Percentiles rank a stretch among this genome's conserved stretches.
phyloP scores from a whole-genome alignment of 2,329 filamentous ascomycete species.

The Uncinocarpus reesii region DNA sequence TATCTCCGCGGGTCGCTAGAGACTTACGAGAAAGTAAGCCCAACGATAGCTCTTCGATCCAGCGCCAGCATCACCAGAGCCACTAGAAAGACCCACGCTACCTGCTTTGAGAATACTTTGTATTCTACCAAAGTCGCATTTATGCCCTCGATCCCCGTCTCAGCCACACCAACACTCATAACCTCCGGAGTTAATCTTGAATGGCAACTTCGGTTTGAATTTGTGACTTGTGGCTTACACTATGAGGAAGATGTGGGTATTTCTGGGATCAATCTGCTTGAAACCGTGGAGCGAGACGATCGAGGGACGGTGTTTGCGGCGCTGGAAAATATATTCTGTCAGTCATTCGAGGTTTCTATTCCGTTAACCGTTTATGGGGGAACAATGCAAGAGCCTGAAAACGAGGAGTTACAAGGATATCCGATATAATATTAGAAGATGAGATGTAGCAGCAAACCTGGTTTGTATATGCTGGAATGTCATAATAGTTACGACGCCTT shows the following conservation, averaged over 20 bases:
- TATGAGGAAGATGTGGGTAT: conserved; percentile 30
- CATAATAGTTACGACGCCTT: too few species aligned
- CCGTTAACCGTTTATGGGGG: conserved; percentile 68
- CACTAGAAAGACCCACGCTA: conserved; percentile 70
- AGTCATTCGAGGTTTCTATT: conserved; percentile 83
- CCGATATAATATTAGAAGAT: conserved; percentile 25
- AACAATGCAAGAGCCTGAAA: conserved; percentile 36
- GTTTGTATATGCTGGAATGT: too few species aligned
- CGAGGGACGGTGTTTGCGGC: conserved; percentile 67
- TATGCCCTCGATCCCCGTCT: conserved; percentile 68
- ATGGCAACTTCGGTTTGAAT: conserved; percentile 86
- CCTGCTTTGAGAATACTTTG: conserved; percentile 69
- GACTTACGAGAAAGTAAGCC: conserved; percentile 72
- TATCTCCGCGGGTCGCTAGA: conserved; percentile 76
- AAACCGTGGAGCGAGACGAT: conserved; percentile 69
- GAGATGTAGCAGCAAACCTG: background rate
- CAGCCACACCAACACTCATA: conserved; percentile 80
- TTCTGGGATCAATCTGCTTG: conserved; percentile 50
- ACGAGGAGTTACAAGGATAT: conserved; percentile 34
- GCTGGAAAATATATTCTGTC: conserved; percentile 65
- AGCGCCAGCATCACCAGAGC: conserved; percentile 77
- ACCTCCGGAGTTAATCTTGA: conserved; percentile 79
- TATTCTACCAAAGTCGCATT: conserved; percentile 73
- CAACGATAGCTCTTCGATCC: conserved; percentile 69
- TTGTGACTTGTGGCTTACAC: conserved; percentile 61